phyloP scores from a whole-genome alignment of 495 filamentous ascomycete species.

The Penicillium canariense region DNA sequence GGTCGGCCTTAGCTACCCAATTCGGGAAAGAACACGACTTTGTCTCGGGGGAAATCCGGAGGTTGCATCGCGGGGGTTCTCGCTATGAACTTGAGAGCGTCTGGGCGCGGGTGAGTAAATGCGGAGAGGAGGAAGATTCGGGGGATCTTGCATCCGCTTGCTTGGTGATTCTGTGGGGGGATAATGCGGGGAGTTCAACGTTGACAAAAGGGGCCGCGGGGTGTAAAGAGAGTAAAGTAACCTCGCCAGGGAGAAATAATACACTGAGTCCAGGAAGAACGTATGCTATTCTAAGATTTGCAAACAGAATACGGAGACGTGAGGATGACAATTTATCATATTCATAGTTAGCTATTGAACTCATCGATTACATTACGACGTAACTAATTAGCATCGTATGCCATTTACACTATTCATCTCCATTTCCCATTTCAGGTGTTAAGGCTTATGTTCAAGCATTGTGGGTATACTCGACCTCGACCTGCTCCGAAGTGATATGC shows the following conservation, averaged over 20 bases:
- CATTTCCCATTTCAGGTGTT: background rate
- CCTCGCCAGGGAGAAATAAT: too few species aligned
- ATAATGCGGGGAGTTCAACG: too few species aligned
- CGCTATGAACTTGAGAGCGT: background rate
- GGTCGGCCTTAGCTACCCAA: background rate
- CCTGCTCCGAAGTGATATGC: conserved; percentile 1
- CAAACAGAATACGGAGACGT: too few species aligned
- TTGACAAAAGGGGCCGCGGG: too few species aligned
- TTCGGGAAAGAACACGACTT: background rate
- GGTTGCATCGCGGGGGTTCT: background rate
- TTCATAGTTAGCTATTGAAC: background rate
- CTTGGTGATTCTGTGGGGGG: too few species aligned
- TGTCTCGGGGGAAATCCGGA: too few species aligned
- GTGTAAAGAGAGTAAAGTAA: too few species aligned
- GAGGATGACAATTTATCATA: background rate
- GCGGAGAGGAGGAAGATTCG: too few species aligned
- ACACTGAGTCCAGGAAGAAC: too few species aligned
- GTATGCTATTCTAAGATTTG: too few species aligned
- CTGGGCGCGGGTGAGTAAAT: background rate
- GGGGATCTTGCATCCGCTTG: too few species aligned
- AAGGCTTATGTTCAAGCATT: background rate
- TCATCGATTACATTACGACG: conserved; percentile 3
- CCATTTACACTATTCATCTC: background rate
- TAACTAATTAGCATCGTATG: background rate
- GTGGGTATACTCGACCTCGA: background rate